Base-by-base conservation (phyloP, 768 basidiomycete genomes). In the Lepiota venenata region DNA sequence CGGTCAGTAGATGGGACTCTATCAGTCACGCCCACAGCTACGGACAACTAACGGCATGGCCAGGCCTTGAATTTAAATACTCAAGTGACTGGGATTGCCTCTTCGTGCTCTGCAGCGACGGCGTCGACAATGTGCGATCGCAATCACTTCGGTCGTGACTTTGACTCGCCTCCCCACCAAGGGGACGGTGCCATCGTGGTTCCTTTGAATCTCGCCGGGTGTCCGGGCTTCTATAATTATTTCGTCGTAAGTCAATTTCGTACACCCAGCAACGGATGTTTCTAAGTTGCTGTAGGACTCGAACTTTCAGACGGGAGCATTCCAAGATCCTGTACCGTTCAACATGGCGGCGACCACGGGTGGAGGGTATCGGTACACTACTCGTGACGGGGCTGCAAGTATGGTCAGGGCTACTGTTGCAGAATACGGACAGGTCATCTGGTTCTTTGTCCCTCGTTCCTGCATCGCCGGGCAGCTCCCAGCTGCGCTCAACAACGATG, bases 381-480 rank as follows among this genome's bases (percentile, higher is more conserved):
- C 64, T 12, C 44, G 46, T 6, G 63, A 65, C 47, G 61, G 59
- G 1, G 47, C 21, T 16, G 64, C 63, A 9, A 64, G 61, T 25
- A 66, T 66, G 63, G 63, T 66, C 21, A 51, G 64, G 2, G 64
- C 64, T 4, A 59, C 55, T 22, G 63, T 65, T 22, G 60, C 64
- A 0, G 64, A 65, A 55, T 63, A 62, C 44, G 61, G 57, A 37
- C 64, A 64, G 50, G 60, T 61, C 15, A 57, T 64, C n/a, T 66
- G 64, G 63, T 64, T 64, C 57, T 66, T 66, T 42, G 64, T 66
- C 16, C 64, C 64, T 32, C 58, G 63, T 11, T 58, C 63, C 12
- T 64, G 64, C 46, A 64, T 64, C 27, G 61, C 64, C 9, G 38
- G 58, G 15, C 63, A 66, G 44, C 56, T 66, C 2, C 63, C 64